These are phyloP conservation scores for Wickerhamiella slavikovae DNA, from an alignment of 805 yeast genomes.

Conservation along the genomic window DNA sequence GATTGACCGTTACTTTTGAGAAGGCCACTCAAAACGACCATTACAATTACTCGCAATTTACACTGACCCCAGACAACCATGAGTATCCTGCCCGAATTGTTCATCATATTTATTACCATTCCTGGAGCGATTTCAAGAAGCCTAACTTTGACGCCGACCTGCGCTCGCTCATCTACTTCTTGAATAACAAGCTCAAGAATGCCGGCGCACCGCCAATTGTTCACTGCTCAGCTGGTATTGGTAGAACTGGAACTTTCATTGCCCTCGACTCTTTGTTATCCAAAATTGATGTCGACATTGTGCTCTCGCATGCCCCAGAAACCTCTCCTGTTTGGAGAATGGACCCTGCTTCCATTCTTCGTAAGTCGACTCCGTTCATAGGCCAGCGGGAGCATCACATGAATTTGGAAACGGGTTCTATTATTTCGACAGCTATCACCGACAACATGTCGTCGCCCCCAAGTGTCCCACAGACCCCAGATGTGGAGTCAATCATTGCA, in stretches of 20 bases:
- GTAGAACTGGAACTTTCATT: constrained; percentile 81
- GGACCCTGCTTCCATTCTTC: constrained; percentile 4
- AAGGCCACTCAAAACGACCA: constrained; percentile 8
- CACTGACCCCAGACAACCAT: constrained; percentile 8
- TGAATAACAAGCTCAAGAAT: constrained; percentile 23
- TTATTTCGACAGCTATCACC: neutral
- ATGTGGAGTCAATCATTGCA: too few relatives aligned
- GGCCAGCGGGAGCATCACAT: constrained; percentile 2
- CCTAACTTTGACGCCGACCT: constrained; percentile 24
- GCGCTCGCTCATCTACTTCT: constrained; percentile 33
- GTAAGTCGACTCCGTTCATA: constrained; percentile 8
- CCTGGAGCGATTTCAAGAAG: constrained; percentile 74
- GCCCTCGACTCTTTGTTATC: constrained; percentile 34
- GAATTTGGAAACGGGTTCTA: too few relatives aligned
- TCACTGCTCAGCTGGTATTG: constrained; percentile 96
- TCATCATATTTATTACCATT: constrained; percentile 48
- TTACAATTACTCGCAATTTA: constrained; percentile 9
- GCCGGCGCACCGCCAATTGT: constrained; percentile 40
- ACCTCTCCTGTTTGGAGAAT: constrained; percentile 10
- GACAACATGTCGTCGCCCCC: too few relatives aligned
- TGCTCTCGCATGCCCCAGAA: constrained; percentile 6
- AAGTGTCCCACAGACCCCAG: too few relatives aligned
- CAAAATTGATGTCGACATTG: constrained; percentile 10
- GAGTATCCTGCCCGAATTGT: constrained; percentile 11
- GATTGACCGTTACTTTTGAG: constrained; percentile 7